phyloP scores from a whole-genome alignment of 257 asterid species.

The Rhazya stricta region DNA sequence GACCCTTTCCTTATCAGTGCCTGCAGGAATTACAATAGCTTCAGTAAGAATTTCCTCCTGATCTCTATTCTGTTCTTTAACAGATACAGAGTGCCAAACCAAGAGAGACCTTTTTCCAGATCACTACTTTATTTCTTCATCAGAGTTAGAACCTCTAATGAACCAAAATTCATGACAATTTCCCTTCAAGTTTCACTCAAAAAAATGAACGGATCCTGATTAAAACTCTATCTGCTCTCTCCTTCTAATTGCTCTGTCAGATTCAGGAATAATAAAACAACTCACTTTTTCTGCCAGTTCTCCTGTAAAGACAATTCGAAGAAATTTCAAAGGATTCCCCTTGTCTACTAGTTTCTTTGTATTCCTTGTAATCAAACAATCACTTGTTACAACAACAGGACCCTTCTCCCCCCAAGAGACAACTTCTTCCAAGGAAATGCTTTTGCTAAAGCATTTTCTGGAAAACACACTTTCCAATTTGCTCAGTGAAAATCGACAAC shows the following conservation, averaged over 20 bases:
- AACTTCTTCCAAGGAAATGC: background rate
- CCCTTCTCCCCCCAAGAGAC: background rate
- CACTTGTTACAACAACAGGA: background rate
- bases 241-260: background rate
- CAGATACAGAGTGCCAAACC: slow-evolving; percentile 6
- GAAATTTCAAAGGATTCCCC: slow-evolving; percentile 1
- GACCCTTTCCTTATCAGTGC: slow-evolving; percentile 4
- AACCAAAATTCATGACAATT: background rate
- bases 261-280: background rate
- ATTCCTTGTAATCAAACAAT: slow-evolving; percentile 8
- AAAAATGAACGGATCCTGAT: background rate
- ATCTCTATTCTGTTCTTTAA: background rate
- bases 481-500: background rate
- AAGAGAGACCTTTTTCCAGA: slow-evolving; percentile 1
- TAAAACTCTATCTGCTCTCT: background rate
- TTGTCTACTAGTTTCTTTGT: background rate
- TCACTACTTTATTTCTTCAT: background rate
- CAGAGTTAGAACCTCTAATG: background rate
- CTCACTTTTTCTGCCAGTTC: background rate
- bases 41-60: slow-evolving; percentile 2
- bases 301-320: background rate
- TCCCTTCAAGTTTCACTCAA: background rate
- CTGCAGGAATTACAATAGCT: background rate
- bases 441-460: slow-evolving; percentile 2
- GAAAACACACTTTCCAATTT: slow-evolving; percentile 7